A percentile compares a stretch with the other conserved stretches of the same genome.
Evolutionary conservation across 768 basidiomycete genomes (phyloP).

Genomic region (Baorangia bicolor): DNA sequence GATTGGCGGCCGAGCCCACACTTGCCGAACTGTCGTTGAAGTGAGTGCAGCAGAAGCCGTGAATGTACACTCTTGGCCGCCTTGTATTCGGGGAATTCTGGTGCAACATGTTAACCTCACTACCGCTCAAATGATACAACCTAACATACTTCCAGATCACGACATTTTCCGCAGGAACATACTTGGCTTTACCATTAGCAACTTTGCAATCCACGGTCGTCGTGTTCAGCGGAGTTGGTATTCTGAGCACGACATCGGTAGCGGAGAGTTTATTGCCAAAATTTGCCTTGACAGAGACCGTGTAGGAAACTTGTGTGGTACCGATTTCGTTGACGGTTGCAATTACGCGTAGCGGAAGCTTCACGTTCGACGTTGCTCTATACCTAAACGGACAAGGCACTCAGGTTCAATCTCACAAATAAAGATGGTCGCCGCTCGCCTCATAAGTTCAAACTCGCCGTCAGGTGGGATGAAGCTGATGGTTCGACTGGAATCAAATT

Average conservation of each 20-base stretch:
- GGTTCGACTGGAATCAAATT: conserved; percentile 90
- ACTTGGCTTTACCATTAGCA: conserved; percentile 92
- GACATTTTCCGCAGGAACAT: conserved; percentile 92
- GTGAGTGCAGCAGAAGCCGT: conserved; percentile 81
- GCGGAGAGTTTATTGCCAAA: conserved; percentile 93
- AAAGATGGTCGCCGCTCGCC: conserved; percentile 44
- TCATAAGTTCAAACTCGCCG: conserved; percentile 98
- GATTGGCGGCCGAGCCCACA: conserved; percentile 98
- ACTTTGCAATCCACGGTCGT: conserved; percentile 92
- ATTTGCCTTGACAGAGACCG: conserved; percentile 81
- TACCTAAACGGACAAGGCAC: conserved; percentile 54
- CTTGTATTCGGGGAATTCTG: conserved; percentile 91
- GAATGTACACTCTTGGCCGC: conserved; percentile 87
- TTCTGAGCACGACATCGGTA: conserved; percentile 86
- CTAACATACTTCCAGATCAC: conserved; percentile 93
- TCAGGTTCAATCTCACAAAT: conserved; percentile 1
- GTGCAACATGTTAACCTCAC: background rate
- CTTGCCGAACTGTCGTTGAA: conserved; percentile 86
- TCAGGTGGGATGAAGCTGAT: conserved; percentile 99
- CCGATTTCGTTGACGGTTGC: conserved; percentile 93
- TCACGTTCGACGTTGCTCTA: conserved; percentile 93
- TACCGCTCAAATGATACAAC: background rate
- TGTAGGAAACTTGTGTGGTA: conserved; percentile 88
- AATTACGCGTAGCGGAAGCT: conserved; percentile 86
- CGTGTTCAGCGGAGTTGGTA: conserved; percentile 96